Percentiles rank a stretch among this genome's conserved stretches.
These are phyloP conservation scores for Mycena vulgaris DNA, from an alignment of 768 basidiomycete genomes.

Conservation along the genomic window DNA sequence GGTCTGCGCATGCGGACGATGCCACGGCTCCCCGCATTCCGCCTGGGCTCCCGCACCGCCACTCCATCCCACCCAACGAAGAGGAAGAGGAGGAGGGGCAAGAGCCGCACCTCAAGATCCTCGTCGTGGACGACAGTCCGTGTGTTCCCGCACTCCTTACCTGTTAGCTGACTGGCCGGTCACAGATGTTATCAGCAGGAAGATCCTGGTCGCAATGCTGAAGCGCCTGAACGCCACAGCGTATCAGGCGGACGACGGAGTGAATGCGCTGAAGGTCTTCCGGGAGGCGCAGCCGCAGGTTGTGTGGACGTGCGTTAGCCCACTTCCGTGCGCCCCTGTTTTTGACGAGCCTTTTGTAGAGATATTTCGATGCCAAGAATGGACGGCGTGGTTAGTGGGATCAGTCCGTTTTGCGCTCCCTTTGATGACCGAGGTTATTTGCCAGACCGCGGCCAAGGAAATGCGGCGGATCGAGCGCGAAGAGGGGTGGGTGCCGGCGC, in stretches of 20 bases:
- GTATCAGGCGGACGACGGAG: conserved; percentile 29
- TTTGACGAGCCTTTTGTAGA: background rate
- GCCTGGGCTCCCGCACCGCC: background rate
- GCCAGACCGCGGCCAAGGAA: conserved; percentile 30
- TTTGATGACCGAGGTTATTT: background rate
- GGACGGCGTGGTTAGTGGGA: conserved; percentile 32
- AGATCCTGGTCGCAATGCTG: conserved; percentile 26
- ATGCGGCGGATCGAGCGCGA: conserved; percentile 32
- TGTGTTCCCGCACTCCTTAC: background rate
- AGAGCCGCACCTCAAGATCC: conserved; percentile 19
- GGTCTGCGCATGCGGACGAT: background rate
- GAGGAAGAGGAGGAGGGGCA: background rate
- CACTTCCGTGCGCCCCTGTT: background rate
- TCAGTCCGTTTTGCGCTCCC: background rate
- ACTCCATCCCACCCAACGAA: background rate
- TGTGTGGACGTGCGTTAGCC: conserved; percentile 31
- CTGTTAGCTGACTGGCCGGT: background rate
- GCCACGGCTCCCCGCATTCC: background rate
- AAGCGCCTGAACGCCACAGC: conserved; percentile 22
- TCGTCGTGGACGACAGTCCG: conserved; percentile 34
- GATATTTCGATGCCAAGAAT: conserved; percentile 37
- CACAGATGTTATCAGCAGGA: conserved; percentile 29
- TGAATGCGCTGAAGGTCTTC: conserved; percentile 26
- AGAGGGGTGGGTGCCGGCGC: conserved; percentile 17
- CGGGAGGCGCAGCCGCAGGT: conserved; percentile 27